These are phyloP conservation scores for Logfia minima DNA, from an alignment of 129 eudicot species.

Conservation along the genomic window DNA sequence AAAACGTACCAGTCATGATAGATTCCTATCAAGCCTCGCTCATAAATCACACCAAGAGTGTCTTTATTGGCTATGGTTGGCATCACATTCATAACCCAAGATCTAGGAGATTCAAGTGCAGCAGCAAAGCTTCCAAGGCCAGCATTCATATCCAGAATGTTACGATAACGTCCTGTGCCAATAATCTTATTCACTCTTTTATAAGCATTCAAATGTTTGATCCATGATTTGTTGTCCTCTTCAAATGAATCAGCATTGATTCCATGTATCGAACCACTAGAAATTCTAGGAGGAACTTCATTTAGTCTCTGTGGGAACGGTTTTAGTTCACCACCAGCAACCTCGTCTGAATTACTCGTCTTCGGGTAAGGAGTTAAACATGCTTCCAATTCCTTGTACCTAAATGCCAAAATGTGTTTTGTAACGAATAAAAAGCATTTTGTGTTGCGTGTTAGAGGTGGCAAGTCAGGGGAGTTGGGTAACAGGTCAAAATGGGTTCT, in stretches of 20 bases:
- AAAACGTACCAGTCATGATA: conserved; percentile 61
- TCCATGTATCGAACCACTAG: conserved; percentile 45
- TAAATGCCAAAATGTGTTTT: conserved; percentile 16
- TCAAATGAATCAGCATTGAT: conserved; percentile 43
- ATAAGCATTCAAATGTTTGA: conserved; percentile 51
- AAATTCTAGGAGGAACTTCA: conserved; percentile 50
- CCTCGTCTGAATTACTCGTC: conserved; percentile 32
- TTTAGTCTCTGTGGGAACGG: conserved; percentile 61
- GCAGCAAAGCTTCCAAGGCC: conserved; percentile 69
- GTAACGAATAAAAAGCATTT: not conserved
- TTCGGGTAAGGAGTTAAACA: conserved; percentile 51
- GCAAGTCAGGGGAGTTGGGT: not conserved
- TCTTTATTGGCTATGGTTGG: conserved; percentile 60
- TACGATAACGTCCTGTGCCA: conserved; percentile 54
- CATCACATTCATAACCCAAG: conserved; percentile 69
- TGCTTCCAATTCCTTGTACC: conserved; percentile 57
- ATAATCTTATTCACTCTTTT: conserved; percentile 52
- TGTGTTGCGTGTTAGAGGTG: not conserved
- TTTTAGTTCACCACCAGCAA: conserved; percentile 50
- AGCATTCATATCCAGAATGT: conserved; percentile 68
- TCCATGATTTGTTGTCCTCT: conserved; percentile 51
- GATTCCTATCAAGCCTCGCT: conserved; percentile 62
- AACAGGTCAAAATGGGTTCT: not conserved
- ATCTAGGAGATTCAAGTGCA: conserved; percentile 49
- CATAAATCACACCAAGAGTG: conserved; percentile 53